A percentile compares a stretch with the other conserved stretches of the same genome.
phyloP scores from a whole-genome alignment of 2,329 filamentous ascomycete species.

The Colletotrichum costaricense region DNA sequence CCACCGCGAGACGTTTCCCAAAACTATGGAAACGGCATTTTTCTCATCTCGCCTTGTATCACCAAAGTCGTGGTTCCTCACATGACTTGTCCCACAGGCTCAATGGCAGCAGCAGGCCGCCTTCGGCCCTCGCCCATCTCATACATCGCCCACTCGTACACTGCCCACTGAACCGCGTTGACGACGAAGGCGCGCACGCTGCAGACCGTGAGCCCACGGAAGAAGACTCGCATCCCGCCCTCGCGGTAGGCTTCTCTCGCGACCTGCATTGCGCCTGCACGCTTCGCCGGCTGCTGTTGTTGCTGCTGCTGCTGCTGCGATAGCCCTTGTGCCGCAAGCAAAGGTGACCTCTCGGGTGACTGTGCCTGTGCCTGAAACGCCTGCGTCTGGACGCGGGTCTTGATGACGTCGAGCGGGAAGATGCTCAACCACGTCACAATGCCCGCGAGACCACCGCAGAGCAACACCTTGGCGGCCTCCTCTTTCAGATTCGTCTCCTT shows the following conservation, averaged over 20 bases:
- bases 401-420: constrained; percentile 92
- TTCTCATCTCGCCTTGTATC: background rate
- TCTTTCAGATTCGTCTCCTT: constrained; percentile 45
- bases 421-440: constrained; percentile 90
- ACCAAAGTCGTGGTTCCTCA: constrained; percentile 24
- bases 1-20: background rate
- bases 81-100: constrained; percentile 17
- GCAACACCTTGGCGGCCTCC: constrained; percentile 72
- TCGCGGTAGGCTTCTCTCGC: constrained; percentile 73
- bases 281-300: constrained; percentile 37
- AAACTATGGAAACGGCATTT: background rate
- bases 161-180: constrained; percentile 92
- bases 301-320: constrained; percentile 40
- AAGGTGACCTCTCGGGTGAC: constrained; percentile 40
- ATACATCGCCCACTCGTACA: constrained; percentile 89
- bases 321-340: constrained; percentile 45
- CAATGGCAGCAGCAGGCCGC: constrained; percentile 24
- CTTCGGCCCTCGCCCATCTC: constrained; percentile 56
- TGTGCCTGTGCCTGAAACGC: constrained; percentile 40
- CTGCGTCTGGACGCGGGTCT: constrained; percentile 91
- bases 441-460: constrained; percentile 90
- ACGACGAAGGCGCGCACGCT: constrained; percentile 90
- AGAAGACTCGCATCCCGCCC: constrained; percentile 74
- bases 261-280: constrained; percentile 69
- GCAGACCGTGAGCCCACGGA: constrained; percentile 81